Evolutionary conservation across 2,329 filamentous ascomycete species (phyloP).

Genomic region (Cladobotryum mycophilum): DNA sequence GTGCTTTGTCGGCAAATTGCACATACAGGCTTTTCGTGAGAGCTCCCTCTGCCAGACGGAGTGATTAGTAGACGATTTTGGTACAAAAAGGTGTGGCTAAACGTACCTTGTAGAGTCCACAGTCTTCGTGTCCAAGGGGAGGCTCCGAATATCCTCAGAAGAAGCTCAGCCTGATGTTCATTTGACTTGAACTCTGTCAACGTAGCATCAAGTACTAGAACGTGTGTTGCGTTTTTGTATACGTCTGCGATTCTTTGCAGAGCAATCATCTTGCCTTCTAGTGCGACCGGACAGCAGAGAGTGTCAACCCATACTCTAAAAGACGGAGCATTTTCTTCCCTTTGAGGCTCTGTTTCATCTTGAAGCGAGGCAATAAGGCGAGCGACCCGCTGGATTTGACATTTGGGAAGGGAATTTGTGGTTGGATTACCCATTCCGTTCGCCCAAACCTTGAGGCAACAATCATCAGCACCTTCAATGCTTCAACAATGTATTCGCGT

Average conservation of each 20-base stretch:
- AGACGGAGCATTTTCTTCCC: background rate
- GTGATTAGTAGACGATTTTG: too few species aligned
- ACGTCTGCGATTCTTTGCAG: conserved; percentile 28
- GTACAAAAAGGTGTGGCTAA: background rate
- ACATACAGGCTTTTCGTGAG: conserved; percentile 26
- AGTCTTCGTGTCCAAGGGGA: conserved; percentile 33
- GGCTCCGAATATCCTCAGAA: conserved; percentile 24
- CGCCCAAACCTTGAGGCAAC: conserved; percentile 24
- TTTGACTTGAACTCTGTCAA: conserved; percentile 19
- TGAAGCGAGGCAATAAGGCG: conserved; percentile 19
- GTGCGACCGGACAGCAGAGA: conserved; percentile 26
- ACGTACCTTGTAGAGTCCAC: conserved; percentile 34
- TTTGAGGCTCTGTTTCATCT: background rate
- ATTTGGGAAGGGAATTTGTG: conserved; percentile 24
- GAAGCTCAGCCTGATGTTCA: conserved; percentile 18
- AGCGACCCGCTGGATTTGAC: conserved; percentile 23
- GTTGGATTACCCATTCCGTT: conserved; percentile 29
- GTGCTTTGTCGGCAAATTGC: conserved; percentile 26
- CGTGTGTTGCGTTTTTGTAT: conserved; percentile 25
- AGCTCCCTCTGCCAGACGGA: conserved; percentile 22
- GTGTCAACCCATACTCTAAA: conserved; percentile 30
- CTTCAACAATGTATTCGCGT: background rate
- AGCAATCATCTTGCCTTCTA: conserved; percentile 20
- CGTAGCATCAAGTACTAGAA: conserved; percentile 28
- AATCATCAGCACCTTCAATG: too few species aligned